phyloP scores from a whole-genome alignment of 129 eudicot genomes.

The Arctium minus region DNA sequence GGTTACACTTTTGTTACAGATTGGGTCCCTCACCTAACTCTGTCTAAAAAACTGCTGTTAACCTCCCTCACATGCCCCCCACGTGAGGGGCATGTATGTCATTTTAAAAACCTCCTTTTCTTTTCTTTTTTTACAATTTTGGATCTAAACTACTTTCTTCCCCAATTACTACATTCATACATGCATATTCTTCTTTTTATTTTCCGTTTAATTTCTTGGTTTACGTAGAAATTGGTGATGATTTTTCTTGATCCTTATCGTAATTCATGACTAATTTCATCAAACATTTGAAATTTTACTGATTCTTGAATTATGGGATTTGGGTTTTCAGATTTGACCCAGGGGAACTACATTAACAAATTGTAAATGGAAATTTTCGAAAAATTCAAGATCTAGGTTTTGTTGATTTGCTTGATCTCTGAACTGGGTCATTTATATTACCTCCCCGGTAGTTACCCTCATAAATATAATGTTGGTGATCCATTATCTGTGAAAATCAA shows the following conservation, averaged over 20 bases:
- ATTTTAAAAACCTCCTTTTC: no score
- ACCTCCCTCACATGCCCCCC: no score
- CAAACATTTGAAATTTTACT: slow-evolving; percentile 8
- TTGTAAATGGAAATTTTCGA: slow-evolving; percentile 42
- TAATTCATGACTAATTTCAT: background rate
- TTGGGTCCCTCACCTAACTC: no score
- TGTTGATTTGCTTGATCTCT: slow-evolving; percentile 50
- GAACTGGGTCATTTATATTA: slow-evolving; percentile 63
- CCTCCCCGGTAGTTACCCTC: slow-evolving; percentile 88
- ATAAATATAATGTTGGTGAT: slow-evolving; percentile 66
- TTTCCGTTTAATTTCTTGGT: background rate
- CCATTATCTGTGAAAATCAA: slow-evolving; percentile 68
- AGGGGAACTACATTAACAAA: background rate
- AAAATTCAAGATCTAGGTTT: slow-evolving; percentile 57
- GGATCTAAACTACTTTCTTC: background rate
- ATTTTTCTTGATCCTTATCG: background rate
- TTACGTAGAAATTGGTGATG: background rate
- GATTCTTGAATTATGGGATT: slow-evolving; percentile 17
- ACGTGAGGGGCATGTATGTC: no score
- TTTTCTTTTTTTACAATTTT: background rate
- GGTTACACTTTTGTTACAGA: no score
- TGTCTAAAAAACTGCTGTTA: no score
- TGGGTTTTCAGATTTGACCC: slow-evolving; percentile 45
- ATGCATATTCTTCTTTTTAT: background rate
- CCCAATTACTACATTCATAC: background rate